Conservation (phyloP, 495 filamentous ascomycete species). For the Aspergillus campestris region DNA sequence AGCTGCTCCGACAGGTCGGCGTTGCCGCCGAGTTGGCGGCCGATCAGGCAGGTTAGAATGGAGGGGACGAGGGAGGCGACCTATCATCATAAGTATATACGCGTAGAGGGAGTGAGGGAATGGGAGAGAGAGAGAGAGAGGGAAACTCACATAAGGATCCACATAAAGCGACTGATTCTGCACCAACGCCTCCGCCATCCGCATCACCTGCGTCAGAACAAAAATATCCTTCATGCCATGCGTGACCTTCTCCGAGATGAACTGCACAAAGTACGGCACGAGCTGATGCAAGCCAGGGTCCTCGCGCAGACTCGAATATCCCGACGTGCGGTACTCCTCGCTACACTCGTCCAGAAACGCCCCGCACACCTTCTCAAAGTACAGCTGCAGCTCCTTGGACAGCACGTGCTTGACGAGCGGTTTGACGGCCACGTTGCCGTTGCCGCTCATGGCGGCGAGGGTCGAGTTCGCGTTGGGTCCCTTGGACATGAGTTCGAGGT, state of each 20-base stretch:
- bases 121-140: background rate
- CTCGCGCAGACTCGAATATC: constrained; percentile 66
- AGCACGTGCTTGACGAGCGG: constrained; percentile 91
- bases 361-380: constrained; percentile 86
- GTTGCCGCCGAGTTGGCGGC: constrained; percentile 64
- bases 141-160: constrained; percentile 66
- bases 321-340: constrained; percentile 79
- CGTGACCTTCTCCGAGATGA: constrained; percentile 88
- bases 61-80: constrained; percentile 75
- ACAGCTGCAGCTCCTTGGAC: constrained; percentile 91
- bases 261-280: constrained; percentile 90
- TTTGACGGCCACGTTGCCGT: constrained; percentile 72
- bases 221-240: constrained; percentile 82
- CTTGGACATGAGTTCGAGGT: constrained; percentile 79
- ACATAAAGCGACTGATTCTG: constrained; percentile 75
- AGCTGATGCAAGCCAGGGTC: constrained; percentile 93
- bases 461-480: constrained; percentile 77
- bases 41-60: constrained; percentile 83
- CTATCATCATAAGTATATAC: constrained; percentile 17
- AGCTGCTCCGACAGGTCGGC: constrained; percentile 55
- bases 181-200: constrained; percentile 72
- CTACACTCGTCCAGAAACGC: constrained; percentile 78
- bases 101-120: background rate
- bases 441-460: constrained; percentile 72
- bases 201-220: constrained; percentile 81